Evolutionary conservation across 306 rosid species (phyloP).

Genomic region (Herpetospermum pedunculosum): DNA sequence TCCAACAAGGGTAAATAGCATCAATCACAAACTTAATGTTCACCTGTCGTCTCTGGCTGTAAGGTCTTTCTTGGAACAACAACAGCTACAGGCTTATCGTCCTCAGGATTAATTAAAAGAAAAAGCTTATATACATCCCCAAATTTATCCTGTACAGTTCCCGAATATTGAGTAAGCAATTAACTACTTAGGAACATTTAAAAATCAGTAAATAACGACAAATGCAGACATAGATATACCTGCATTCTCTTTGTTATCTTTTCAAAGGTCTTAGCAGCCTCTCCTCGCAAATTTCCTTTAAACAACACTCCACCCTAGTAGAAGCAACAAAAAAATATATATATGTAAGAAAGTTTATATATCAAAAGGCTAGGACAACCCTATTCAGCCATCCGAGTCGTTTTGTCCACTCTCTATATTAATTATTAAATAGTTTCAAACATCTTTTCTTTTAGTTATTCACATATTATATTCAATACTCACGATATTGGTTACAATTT

Average conservation of each 20-base stretch:
- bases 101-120: conserved; percentile 91
- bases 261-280: conserved; percentile 76
- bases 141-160: conserved; percentile 51
- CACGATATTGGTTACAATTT: background rate
- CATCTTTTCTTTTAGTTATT: background rate
- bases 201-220: background rate
- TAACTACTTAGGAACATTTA: background rate
- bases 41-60: conserved; percentile 89
- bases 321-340: conserved; percentile 1
- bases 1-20: conserved; percentile 1
- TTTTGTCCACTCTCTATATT: background rate
- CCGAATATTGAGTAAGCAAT: background rate
- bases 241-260: conserved; percentile 74
- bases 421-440: background rate
- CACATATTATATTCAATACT: background rate
- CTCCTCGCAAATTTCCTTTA: conserved; percentile 92
- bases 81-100: conserved; percentile 90
- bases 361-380: background rate
- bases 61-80: conserved; percentile 81
- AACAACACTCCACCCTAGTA: conserved; percentile 84
- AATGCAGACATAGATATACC: conserved; percentile 21
- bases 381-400: background rate
- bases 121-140: conserved; percentile 80
- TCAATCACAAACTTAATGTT: conserved; percentile 9
- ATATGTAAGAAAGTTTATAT: background rate